Percentiles rank a stretch among this genome's conserved stretches.
Evolutionary conservation across 2,329 filamentous ascomycete genomes (phyloP).

Genomic region (Aspergillus spinulosporus): DNA sequence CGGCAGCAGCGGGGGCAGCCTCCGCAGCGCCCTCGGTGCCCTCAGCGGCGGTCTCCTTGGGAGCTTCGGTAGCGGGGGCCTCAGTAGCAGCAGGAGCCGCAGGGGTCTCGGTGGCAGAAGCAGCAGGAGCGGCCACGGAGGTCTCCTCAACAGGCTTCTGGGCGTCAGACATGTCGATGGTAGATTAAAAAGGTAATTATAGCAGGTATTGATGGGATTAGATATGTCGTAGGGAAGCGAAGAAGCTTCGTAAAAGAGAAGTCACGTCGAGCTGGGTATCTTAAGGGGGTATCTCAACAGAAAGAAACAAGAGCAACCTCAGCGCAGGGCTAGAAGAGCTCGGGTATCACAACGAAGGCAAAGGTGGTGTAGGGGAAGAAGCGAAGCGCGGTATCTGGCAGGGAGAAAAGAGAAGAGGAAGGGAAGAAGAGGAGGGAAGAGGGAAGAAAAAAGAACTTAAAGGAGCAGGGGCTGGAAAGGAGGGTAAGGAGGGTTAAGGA

Average conservation of each 20-base stretch:
- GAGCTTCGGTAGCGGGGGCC: constrained; percentile 31
- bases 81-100: constrained; percentile 39
- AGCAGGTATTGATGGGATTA: constrained; percentile 21
- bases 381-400: constrained; percentile 20
- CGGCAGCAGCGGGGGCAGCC: constrained; percentile 31
- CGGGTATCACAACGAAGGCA: constrained; percentile 40
- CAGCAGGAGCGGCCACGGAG: constrained; percentile 43
- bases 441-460: constrained; percentile 28
- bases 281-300: constrained; percentile 38
- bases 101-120: constrained; percentile 39
- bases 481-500: constrained; percentile 6
- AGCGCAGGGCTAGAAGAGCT: constrained; percentile 39
- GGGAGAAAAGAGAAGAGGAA: constrained; percentile 27
- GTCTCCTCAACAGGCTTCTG: constrained; percentile 69
- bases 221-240: constrained; percentile 21
- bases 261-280: constrained; percentile 26
- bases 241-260: constrained; percentile 22
- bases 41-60: constrained; percentile 36
- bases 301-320: constrained; percentile 31
- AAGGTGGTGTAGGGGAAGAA: constrained; percentile 19
- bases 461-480: constrained; percentile 22
- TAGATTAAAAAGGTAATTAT: constrained; percentile 25
- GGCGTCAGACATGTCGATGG: constrained; percentile 65
- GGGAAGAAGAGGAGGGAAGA: constrained; percentile 29
- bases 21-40: constrained; percentile 37